Base-by-base conservation (phyloP, 2,329 filamentous ascomycete species). In the Phyllosticta ampelicida region DNA sequence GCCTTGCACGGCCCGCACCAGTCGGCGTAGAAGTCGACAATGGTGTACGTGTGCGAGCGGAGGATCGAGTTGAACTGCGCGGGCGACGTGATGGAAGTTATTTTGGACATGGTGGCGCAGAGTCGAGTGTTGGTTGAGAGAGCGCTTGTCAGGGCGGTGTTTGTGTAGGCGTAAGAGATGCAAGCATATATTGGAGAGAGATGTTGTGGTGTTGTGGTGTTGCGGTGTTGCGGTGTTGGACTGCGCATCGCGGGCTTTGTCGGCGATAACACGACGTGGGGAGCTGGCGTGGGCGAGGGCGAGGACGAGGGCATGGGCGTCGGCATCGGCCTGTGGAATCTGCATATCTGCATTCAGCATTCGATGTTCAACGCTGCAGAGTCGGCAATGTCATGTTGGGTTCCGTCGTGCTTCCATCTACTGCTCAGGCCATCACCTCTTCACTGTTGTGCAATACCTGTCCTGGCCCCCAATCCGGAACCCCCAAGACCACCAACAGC, bases 1-100 rank as follows among this genome's bases (percentile, higher is more conserved):
- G 75, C 72, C 65, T 79, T 79, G 73, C 80, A 82, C 26, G 80
- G 80, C 1, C 79, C 79, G 66, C 80, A 81, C 79, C 80, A 82
- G 62, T 76, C 76, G 13, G 78, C 78, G 66, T 77, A 78, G 73
- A 78, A 79, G 67, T 80, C 78, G 65, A 78, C 72, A 58, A 80
- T 71, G 57, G 76, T 73, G 62, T 70, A 71, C 23, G 69, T 70
- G 55, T 68, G 67, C 2, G 67, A 64, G 44, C 64, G 65, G 54
- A 72, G 64, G 26, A 73, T 66, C 48, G 64, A 67, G 28, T 66
- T 65, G 65, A 72, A 71, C 61, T 73, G 70, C 19, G 69, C 62
- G 55, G 65, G 62, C 8, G 68, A 70, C 53, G 65, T 69, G 50
- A 71, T 65, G 51, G 63, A 56, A 52, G 66, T 64, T 60, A 70